phyloP scores from a whole-genome alignment of 2,329 filamentous ascomycete genomes.

The Aurifilum marmelostoma region DNA sequence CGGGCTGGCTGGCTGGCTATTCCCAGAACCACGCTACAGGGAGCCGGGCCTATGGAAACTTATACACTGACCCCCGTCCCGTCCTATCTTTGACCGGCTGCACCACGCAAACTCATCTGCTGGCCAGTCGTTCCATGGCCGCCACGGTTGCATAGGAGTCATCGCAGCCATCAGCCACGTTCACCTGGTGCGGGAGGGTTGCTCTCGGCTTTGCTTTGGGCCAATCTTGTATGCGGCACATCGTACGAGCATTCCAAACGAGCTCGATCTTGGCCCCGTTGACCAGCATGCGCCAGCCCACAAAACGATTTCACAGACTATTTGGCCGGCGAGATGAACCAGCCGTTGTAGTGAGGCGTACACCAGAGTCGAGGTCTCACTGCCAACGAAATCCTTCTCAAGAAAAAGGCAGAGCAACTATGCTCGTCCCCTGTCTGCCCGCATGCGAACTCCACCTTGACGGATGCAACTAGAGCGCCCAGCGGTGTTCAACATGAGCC shows the following conservation, averaged over 20 bases:
- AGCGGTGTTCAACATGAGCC: slow-evolving; percentile 17
- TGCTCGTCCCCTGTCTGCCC: background rate
- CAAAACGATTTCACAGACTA: background rate
- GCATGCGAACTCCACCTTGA: slow-evolving; percentile 10
- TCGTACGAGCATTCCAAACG: background rate
- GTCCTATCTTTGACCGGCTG: background rate
- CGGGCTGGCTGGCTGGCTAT: background rate
- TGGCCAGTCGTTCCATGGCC: background rate
- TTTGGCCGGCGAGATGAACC: background rate
- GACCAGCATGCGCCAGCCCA: slow-evolving; percentile 16
- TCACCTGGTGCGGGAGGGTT: slow-evolving; percentile 3
- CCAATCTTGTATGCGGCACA: slow-evolving; percentile 9
- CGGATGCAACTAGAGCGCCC: slow-evolving; percentile 26
- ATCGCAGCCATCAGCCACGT: slow-evolving; percentile 18
- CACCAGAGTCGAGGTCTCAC: slow-evolving; percentile 11
- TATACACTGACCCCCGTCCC: background rate
- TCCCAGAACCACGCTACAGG: background rate
- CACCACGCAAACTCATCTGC: background rate
- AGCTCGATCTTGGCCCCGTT: slow-evolving; percentile 13
- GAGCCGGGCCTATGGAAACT: background rate
- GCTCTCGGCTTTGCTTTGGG: slow-evolving; percentile 3
- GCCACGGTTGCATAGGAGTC: background rate
- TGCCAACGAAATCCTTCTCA: slow-evolving; percentile 12
- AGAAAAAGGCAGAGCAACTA: slow-evolving; percentile 6
- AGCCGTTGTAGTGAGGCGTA: slow-evolving; percentile 15